These are phyloP conservation scores for Penicillium sp. DNA, from an alignment of 2,329 filamentous ascomycete species.

Conservation along the genomic window DNA sequence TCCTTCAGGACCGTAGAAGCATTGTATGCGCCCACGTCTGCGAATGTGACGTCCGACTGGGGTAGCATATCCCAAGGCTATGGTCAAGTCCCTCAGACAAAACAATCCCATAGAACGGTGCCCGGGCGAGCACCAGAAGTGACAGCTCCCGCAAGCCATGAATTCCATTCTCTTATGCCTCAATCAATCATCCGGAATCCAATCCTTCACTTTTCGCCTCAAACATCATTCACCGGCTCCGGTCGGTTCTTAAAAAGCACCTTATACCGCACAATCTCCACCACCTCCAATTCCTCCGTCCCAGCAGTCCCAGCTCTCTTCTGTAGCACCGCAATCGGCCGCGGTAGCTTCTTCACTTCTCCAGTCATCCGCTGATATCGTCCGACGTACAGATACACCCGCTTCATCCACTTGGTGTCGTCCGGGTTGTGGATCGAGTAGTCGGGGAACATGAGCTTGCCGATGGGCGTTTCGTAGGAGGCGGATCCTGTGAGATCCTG, in stretches of 20 bases:
- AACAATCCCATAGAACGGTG: not conserved
- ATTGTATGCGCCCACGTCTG: not conserved
- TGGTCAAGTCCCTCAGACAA: not conserved
- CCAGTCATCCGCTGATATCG: slow-evolving; percentile 85
- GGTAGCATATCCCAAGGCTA: not conserved
- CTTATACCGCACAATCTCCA: slow-evolving; percentile 86
- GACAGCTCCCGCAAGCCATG: not conserved
- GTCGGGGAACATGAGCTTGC: slow-evolving; percentile 75
- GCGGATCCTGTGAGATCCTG: slow-evolving; percentile 11
- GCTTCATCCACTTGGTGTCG: slow-evolving; percentile 81
- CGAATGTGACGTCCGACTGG: not conserved
- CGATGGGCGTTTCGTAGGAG: slow-evolving; percentile 58
- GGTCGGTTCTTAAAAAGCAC: slow-evolving; percentile 80
- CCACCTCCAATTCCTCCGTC: slow-evolving; percentile 66
- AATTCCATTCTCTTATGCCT: not conserved
- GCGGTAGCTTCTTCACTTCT: slow-evolving; percentile 82
- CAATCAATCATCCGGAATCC: not conserved
- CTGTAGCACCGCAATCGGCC: slow-evolving; percentile 76
- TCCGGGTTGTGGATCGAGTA: slow-evolving; percentile 59
- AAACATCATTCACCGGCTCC: slow-evolving; percentile 69
- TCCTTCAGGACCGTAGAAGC: not conserved
- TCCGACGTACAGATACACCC: slow-evolving; percentile 84
- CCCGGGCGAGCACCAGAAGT: not conserved
- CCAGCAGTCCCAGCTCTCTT: slow-evolving; percentile 47
- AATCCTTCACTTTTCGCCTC: slow-evolving; percentile 7